Evolutionary conservation across 2,329 filamentous ascomycete genomes (phyloP).

Genomic region (Escovopsis weberi): DNA sequence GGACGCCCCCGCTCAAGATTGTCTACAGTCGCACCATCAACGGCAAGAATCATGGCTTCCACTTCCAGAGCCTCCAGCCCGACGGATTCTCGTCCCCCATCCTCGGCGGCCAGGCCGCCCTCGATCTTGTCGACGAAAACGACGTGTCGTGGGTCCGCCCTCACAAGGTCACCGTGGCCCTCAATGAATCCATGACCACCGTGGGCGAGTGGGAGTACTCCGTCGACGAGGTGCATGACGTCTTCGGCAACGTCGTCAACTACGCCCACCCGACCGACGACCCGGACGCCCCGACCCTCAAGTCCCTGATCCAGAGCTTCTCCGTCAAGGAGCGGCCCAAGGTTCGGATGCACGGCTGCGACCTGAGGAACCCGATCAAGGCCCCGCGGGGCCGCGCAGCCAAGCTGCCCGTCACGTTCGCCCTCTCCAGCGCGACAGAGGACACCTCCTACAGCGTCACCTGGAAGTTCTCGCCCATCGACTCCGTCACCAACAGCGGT

Average conservation of each 20-base stretch:
- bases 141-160: conserved; percentile 71
- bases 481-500: conserved; percentile 52
- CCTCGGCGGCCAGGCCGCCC: conserved; percentile 42
- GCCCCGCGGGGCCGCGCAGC: conserved; percentile 60
- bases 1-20: conserved; percentile 82
- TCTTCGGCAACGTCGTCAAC: conserved; percentile 69
- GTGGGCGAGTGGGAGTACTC: conserved; percentile 79
- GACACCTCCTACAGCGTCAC: conserved; percentile 58
- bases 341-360: conserved; percentile 58
- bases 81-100: conserved; percentile 72
- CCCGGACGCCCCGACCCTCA: conserved; percentile 41
- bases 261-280: conserved; percentile 57
- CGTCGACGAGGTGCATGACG: conserved; percentile 85
- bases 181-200: conserved; percentile 77
- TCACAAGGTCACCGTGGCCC: conserved; percentile 59
- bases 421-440: conserved; percentile 40
- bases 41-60: conserved; percentile 65
- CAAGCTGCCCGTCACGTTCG: conserved; percentile 57
- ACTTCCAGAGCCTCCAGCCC: conserved; percentile 86
- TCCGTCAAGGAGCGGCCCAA: conserved; percentile 75
- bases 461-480: conserved; percentile 70
- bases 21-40: conserved; percentile 86
- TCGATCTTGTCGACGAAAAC: conserved; percentile 47
- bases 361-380: conserved; percentile 65
- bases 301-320: conserved; percentile 61